Evolutionary conservation across 345 rosid genomes (phyloP).

Genomic region (Excoecaria cochinchinensis): DNA sequence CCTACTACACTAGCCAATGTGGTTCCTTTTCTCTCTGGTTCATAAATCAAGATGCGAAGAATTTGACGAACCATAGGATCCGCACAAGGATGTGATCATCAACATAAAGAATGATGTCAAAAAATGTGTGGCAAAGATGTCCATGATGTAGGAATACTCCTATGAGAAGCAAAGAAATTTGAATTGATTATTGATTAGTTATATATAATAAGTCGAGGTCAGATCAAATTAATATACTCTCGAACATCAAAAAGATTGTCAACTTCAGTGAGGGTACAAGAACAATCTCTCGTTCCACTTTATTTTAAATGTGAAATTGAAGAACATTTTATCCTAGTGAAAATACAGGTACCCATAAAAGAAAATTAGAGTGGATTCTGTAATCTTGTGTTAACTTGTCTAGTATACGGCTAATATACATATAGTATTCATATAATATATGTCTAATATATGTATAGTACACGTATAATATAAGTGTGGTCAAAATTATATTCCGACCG

Average conservation of each 20-base stretch:
- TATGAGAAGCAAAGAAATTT: not conserved
- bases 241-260: not conserved
- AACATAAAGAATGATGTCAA: not conserved
- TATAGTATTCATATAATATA: no score
- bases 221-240: not conserved
- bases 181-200: not conserved
- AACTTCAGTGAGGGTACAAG: not conserved
- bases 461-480: no score
- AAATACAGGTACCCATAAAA: not conserved
- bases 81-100: not conserved
- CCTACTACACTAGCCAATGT: conserved; percentile 28
- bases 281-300: not conserved
- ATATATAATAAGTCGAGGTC: not conserved
- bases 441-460: no score
- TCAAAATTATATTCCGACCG: no score
- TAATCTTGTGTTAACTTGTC: not conserved
- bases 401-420: no score
- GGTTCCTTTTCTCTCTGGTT: conserved; percentile 28
- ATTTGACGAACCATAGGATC: not conserved
- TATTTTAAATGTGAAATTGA: not conserved
- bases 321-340: not conserved
- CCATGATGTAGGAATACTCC: not conserved
- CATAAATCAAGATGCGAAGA: conserved; percentile 1
- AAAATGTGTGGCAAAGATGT: not conserved
- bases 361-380: not conserved